Evolutionary conservation across 176 grass and related monocot genomes (phyloP).

Genomic region (Saccharum spontaneum): DNA sequence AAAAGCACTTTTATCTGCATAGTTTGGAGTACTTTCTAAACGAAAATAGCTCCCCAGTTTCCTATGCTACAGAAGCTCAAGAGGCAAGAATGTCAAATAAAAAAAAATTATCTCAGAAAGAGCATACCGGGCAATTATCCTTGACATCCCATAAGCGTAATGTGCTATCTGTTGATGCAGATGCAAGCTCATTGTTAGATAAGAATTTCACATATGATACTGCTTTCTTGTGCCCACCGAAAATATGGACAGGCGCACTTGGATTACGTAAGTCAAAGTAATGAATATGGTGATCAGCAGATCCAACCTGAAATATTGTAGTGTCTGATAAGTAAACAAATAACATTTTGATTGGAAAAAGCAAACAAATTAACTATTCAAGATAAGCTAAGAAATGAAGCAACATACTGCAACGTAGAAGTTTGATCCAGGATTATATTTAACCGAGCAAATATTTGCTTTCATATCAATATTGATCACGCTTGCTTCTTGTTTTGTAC

Average conservation of each 20-base stretch:
- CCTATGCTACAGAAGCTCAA: not conserved
- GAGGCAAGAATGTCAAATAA: constrained; percentile 14
- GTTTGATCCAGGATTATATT: constrained; percentile 96
- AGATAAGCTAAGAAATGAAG: constrained; percentile 35
- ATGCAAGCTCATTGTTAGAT: constrained; percentile 88
- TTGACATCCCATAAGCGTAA: constrained; percentile 98
- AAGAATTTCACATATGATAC: constrained; percentile 99
- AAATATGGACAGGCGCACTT: constrained; percentile 73
- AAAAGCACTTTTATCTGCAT: not conserved
- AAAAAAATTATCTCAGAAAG: constrained; percentile 12
- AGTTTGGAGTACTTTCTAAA: not conserved
- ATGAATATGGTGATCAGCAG: constrained; percentile 97
- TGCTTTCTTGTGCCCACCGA: constrained; percentile 90
- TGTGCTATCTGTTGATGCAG: constrained; percentile 97
- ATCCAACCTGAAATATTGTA: constrained; percentile 74
- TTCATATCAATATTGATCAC: constrained; percentile 99
- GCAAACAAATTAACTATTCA: constrained; percentile 9
- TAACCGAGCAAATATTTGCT: constrained; percentile 99
- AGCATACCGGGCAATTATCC: constrained; percentile 84
- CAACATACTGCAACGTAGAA: constrained; percentile 84
- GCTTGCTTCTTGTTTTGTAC: constrained; percentile 94
- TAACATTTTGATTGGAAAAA: not conserved
- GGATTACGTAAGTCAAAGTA: constrained; percentile 98
- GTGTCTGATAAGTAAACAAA: constrained; percentile 29
- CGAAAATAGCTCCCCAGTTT: not conserved